phyloP scores from a whole-genome alignment of 371 early-diverging fungal species.

The Rhizopus delemar region DNA sequence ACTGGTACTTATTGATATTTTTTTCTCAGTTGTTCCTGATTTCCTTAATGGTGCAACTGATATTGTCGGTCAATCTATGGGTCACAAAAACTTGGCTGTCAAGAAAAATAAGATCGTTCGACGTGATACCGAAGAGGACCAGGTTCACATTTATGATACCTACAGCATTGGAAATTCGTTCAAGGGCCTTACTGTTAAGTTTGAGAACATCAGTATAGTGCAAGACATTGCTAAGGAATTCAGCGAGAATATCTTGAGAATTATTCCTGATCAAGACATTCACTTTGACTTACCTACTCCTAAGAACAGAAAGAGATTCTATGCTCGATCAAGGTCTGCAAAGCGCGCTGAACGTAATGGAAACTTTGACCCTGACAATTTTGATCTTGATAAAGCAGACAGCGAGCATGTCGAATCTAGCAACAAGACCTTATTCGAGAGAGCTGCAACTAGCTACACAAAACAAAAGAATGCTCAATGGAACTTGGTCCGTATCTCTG shows the following conservation, averaged over 20 bases:
- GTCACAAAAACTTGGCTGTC: constrained; percentile 13
- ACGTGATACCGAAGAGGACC: constrained; percentile 21
- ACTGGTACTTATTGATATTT: not conserved
- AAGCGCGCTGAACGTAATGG: constrained; percentile 10
- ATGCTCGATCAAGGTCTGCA: constrained; percentile 21
- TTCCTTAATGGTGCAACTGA: constrained; percentile 35
- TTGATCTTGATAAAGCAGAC: constrained; percentile 1
- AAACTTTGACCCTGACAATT: constrained; percentile 17
- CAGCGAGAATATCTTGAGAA: constrained; percentile 26
- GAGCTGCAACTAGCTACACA: constrained; percentile 6
- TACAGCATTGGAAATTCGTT: constrained; percentile 33
- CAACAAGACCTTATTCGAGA: constrained; percentile 1
- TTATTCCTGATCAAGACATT: constrained; percentile 43
- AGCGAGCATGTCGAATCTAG: not conserved
- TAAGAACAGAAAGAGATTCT: constrained; percentile 24
- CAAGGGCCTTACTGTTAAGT: constrained; percentile 38
- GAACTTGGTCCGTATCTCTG: constrained; percentile 47
- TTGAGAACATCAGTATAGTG: constrained; percentile 31
- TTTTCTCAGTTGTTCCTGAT: constrained; percentile 31
- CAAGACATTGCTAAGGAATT: constrained; percentile 15
- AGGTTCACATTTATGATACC: constrained; percentile 33
- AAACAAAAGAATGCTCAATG: constrained; percentile 36
- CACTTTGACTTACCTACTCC: constrained; percentile 36
- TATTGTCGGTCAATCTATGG: constrained; percentile 14
- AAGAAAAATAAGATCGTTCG: constrained; percentile 20